Evolutionary conservation across 495 filamentous ascomycete genomes (phyloP).

Genomic region (Tetracladium marchalianum): DNA sequence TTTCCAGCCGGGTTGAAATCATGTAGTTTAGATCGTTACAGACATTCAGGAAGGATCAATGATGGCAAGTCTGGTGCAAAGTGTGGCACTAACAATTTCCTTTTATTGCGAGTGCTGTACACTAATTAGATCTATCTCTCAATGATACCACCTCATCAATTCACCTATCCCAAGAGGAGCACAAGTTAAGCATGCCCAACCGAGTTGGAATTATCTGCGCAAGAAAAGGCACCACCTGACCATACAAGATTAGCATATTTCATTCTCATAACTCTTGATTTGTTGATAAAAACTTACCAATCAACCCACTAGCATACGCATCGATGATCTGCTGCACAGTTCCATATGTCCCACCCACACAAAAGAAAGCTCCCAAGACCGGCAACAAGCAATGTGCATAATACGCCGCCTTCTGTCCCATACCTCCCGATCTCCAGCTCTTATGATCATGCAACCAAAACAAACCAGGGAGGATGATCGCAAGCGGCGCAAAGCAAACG

Average conservation of each 20-base stretch:
- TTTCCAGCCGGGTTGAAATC: no score
- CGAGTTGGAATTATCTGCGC: slow-evolving; percentile 16
- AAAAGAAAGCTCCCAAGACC: slow-evolving; percentile 22
- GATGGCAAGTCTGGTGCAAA: no score
- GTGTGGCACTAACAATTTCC: no score
- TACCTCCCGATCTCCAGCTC: slow-evolving; percentile 24
- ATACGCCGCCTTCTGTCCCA: slow-evolving; percentile 16
- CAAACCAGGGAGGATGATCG: slow-evolving; percentile 32
- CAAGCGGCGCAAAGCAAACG: slow-evolving; percentile 28
- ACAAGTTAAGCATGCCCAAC: neutral
- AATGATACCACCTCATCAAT: no score
- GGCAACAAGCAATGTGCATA: slow-evolving; percentile 21
- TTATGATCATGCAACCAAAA: slow-evolving; percentile 37
- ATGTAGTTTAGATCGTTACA: no score
- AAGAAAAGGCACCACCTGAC: slow-evolving; percentile 12
- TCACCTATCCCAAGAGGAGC: no score
- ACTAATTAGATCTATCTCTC: no score
- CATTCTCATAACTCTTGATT: neutral
- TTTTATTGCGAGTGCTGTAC: no score
- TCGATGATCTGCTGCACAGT: slow-evolving; percentile 23
- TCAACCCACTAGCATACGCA: slow-evolving; percentile 24
- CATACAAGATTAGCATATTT: neutral
- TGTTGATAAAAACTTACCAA: slow-evolving; percentile 17
- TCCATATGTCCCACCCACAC: slow-evolving; percentile 28
- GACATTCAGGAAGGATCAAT: no score